Percentiles rank a stretch among this genome's conserved stretches.
These are phyloP conservation scores for Aspergillus nanangensis DNA, from an alignment of 495 filamentous ascomycete species.

Conservation along the genomic window DNA sequence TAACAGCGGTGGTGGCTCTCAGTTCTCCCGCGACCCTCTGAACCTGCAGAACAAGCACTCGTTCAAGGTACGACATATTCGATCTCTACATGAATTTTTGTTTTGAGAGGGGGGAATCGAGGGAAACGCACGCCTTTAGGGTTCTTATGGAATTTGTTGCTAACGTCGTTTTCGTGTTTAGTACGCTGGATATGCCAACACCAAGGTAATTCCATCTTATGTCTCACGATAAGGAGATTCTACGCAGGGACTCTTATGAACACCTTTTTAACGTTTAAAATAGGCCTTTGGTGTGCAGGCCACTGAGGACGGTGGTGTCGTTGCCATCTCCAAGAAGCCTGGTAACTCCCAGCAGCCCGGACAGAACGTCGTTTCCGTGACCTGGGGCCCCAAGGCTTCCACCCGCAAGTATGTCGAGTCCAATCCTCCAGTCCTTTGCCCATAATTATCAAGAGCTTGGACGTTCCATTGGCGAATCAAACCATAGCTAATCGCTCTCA, in stretches of 20 bases:
- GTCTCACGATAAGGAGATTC: no score
- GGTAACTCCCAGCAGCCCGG: constrained; percentile 62
- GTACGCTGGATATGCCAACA: constrained; percentile 87
- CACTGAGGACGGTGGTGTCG: constrained; percentile 64
- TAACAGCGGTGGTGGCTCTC: constrained; percentile 65
- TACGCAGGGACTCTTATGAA: no score
- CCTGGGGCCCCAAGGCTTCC: constrained; percentile 63
- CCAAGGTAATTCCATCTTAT: constrained; percentile 63
- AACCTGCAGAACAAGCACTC: constrained; percentile 87
- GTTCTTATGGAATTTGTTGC: no score
- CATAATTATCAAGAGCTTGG: no score
- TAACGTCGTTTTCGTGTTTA: constrained; percentile 26
- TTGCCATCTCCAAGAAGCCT: constrained; percentile 78
- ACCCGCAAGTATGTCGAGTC: constrained; percentile 65
- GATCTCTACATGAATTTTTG: neutral
- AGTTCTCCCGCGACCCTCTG: constrained; percentile 89
- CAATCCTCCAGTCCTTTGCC: neutral
- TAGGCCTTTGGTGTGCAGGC: constrained; percentile 77
- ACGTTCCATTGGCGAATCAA: no score
- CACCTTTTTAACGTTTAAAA: constrained; percentile 12
- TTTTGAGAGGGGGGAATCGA: no score
- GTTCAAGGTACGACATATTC: constrained; percentile 64
- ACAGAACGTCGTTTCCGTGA: constrained; percentile 55
- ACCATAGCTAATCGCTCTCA: no score
- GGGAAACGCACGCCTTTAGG: no score